phyloP scores from a whole-genome alignment of 805 yeast species.

The Danielia reshetovae region DNA sequence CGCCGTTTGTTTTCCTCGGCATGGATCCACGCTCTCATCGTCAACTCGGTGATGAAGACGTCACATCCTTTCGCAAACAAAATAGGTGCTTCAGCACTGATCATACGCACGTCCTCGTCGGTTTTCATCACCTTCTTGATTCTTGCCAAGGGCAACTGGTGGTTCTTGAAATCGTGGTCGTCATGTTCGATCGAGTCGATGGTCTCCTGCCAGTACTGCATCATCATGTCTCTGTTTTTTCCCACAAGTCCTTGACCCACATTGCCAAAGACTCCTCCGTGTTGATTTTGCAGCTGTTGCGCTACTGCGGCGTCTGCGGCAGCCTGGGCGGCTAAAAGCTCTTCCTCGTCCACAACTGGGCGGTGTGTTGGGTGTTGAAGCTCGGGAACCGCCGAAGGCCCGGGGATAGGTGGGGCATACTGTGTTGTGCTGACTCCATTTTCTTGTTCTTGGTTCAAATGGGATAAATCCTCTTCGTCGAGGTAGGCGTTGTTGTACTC shows the following conservation, averaged over 20 bases:
- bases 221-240: constrained; percentile 77
- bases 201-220: constrained; percentile 97
- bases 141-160: constrained; percentile 91
- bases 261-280: constrained; percentile 72
- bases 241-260: constrained; percentile 63
- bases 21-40: constrained; percentile 99
- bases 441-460: constrained; percentile 16
- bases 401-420: constrained; percentile 1
- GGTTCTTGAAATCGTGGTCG: constrained; percentile 88
- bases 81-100: constrained; percentile 97
- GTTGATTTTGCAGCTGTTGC: constrained; percentile 36
- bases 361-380: constrained; percentile 5
- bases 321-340: constrained; percentile 43
- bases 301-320: constrained; percentile 46
- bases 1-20: constrained; percentile 95
- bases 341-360: constrained; percentile 35
- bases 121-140: constrained; percentile 98
- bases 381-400: constrained; percentile 1
- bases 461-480: constrained; percentile 25
- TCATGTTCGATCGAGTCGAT: constrained; percentile 87
- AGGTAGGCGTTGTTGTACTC: constrained; percentile 27
- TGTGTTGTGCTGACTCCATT: constrained; percentile 17
- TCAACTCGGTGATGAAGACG: constrained; percentile 90
- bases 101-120: constrained; percentile 96
- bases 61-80: constrained; percentile 98